Evolutionary conservation across 148 eudicot genomes (phyloP).

Genomic region (Drosera capensis): DNA sequence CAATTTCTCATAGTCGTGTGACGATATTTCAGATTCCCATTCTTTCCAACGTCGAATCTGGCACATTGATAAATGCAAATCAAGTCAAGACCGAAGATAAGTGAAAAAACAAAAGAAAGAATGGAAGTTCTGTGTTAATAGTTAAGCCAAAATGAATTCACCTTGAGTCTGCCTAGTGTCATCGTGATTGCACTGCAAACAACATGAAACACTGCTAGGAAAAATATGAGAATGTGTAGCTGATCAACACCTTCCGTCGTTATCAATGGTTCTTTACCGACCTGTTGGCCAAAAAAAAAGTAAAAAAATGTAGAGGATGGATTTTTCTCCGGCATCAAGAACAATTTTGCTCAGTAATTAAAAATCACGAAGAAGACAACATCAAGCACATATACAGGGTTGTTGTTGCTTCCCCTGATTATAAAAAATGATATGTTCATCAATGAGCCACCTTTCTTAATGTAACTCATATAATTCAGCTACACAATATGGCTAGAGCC

Average conservation of each 20-base stretch:
- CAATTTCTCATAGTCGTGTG: neutral
- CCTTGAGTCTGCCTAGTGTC: slow-evolving; percentile 81
- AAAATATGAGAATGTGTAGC: slow-evolving; percentile 82
- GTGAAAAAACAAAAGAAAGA: neutral
- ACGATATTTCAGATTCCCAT: slow-evolving; percentile 47
- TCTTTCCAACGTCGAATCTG: slow-evolving; percentile 80
- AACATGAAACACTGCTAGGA: slow-evolving; percentile 84
- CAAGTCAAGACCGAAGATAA: too few relatives aligned
- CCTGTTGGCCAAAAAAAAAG: slow-evolving; percentile 21
- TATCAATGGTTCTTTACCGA: slow-evolving; percentile 62
- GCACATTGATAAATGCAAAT: slow-evolving; percentile 2
- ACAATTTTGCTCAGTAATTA: too few relatives aligned
- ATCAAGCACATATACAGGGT: too few relatives aligned
- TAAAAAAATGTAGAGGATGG: neutral
- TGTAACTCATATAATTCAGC: too few relatives aligned
- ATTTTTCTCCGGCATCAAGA: too few relatives aligned
- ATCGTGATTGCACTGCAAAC: slow-evolving; percentile 55
- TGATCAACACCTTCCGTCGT: slow-evolving; percentile 64
- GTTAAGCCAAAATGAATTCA: too few relatives aligned
- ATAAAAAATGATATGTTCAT: too few relatives aligned
- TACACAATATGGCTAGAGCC: too few relatives aligned
- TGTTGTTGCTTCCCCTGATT: too few relatives aligned
- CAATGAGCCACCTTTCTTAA: too few relatives aligned
- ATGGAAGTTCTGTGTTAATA: neutral
- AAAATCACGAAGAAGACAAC: too few relatives aligned